Evolutionary conservation across 2,329 filamentous ascomycete species (phyloP).

Genomic region (Beauveria medogensis): DNA sequence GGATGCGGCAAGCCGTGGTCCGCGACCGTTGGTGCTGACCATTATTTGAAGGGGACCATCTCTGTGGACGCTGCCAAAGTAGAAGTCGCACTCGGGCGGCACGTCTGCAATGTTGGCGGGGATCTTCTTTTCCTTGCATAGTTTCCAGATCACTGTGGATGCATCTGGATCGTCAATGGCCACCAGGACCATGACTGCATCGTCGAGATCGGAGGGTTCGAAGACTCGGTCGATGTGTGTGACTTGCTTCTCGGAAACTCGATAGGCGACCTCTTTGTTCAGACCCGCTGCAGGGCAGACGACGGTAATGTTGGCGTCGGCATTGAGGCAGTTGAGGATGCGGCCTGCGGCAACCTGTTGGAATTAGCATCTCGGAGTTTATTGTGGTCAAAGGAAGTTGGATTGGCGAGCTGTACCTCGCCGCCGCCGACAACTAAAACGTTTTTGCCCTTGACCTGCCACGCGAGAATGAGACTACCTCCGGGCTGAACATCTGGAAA

Average conservation of each 20-base stretch:
- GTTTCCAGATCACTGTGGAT: constrained; percentile 85
- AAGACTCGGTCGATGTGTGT: constrained; percentile 77
- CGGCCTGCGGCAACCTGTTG: constrained; percentile 85
- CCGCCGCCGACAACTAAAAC: constrained; percentile 92
- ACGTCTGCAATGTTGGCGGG: constrained; percentile 96
- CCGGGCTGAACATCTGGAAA: constrained; percentile 83
- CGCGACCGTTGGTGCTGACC: constrained; percentile 97
- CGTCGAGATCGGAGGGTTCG: constrained; percentile 76
- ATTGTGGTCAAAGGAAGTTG: neutral
- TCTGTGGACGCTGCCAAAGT: constrained; percentile 92
- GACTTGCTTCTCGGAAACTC: constrained; percentile 67
- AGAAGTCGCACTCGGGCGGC: constrained; percentile 94
- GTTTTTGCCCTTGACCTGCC: constrained; percentile 84
- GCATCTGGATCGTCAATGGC: constrained; percentile 89
- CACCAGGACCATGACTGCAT: constrained; percentile 78
- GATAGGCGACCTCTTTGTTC: constrained; percentile 80
- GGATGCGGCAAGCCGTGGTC: constrained; percentile 80
- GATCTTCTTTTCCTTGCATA: constrained; percentile 78
- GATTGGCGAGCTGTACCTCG: constrained; percentile 55
- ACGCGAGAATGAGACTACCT: constrained; percentile 88
- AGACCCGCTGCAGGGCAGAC: constrained; percentile 73
- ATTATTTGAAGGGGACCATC: constrained; percentile 96
- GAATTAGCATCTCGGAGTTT: neutral
- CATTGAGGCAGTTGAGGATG: constrained; percentile 89
- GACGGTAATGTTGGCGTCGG: constrained; percentile 83